Percentiles rank a stretch among this genome's conserved stretches.
phyloP scores from a whole-genome alignment of 1,284 basidiomycete species.

The Austropuccinia psidii region DNA sequence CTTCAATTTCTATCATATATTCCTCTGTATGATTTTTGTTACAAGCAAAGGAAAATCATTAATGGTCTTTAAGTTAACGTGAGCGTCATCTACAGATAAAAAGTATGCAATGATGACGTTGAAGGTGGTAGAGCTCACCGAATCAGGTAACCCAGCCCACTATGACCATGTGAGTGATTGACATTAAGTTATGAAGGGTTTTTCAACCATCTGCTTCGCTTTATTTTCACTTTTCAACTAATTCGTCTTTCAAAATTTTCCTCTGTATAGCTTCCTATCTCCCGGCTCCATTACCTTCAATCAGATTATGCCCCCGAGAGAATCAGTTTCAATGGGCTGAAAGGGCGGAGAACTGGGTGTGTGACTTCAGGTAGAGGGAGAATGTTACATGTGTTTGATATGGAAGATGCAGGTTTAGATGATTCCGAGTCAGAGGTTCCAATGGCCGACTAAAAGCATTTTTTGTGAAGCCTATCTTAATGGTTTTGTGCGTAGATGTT shows the following conservation, averaged over 20 bases:
- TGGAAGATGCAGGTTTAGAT: constrained; percentile 1
- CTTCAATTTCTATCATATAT: not conserved
- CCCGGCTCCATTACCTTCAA: constrained; percentile 12
- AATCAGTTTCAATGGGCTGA: constrained; percentile 27
- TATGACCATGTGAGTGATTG: no score
- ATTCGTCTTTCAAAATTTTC: not conserved
- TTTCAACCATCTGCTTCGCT: not conserved
- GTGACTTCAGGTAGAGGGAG: constrained; percentile 28
- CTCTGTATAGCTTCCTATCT: constrained; percentile 11
- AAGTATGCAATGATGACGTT: no score
- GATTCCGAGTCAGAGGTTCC: no score
- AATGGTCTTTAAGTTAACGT: no score
- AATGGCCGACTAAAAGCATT: no score
- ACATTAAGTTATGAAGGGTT: no score
- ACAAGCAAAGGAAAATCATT: no score
- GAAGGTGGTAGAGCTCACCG: no score
- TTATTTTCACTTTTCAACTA: not conserved
- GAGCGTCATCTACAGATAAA: no score
- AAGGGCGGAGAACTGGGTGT: constrained; percentile 16
- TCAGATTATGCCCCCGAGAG: constrained; percentile 21
- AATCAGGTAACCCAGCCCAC: no score
- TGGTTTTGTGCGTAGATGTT: no score
- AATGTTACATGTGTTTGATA: constrained; percentile 32
- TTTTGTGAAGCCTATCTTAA: no score
- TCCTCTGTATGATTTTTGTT: not conserved